Evolutionary conservation across 352 stramenopile species (phyloP), one percentile per base, ranked within the genome.

Genomic region (Phytophthora pini): DNA sequence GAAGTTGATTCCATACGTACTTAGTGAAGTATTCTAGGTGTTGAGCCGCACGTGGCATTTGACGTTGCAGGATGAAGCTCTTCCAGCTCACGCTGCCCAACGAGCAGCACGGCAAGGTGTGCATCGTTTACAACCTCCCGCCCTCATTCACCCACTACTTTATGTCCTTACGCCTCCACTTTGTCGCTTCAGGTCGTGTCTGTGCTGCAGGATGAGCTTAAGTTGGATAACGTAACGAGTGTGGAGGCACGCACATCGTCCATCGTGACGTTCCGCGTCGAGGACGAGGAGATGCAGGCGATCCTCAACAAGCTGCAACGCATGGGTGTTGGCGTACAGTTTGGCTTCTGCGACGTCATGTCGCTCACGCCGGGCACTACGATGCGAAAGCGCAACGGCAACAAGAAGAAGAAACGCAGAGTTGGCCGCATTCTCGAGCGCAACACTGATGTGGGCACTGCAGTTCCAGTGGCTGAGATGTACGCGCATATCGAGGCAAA

Each of bases 291-390:
- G 63, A 93, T 94, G 87, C 84, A 95, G 68, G 63, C 75, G 22
- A 89, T 95, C 48, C 68, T 95, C n/a, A 95, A 84, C 57, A 85
- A 82, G 48, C 78, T 95, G 36, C 85, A 95, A 68, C 70, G 72
- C 48, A 88, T 93, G 76, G 87, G 87, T 50, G 87, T 95, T 22
- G 87, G 87, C 26, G 85, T 95, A 32, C 81, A 93, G 65, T 95
- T 93, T 56, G 87, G 87, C 48, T 93, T 95, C 61, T 95, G 87
- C 68, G 87, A 95, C 58, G 87, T 95, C 75, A 95, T 95, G 87
- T 93, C 83, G 56, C 81, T 93, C 66, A 95, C 87, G 46, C 84
- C 87, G 1, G 87, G 87, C 53, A 95, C 87, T 13, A 92, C 84
- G 45, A 88, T 95, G 46, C 84, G 70, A 55, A 87, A 92, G 41